phyloP scores from a whole-genome alignment of 2,329 filamentous ascomycete species.

The Fusarium sp. region DNA sequence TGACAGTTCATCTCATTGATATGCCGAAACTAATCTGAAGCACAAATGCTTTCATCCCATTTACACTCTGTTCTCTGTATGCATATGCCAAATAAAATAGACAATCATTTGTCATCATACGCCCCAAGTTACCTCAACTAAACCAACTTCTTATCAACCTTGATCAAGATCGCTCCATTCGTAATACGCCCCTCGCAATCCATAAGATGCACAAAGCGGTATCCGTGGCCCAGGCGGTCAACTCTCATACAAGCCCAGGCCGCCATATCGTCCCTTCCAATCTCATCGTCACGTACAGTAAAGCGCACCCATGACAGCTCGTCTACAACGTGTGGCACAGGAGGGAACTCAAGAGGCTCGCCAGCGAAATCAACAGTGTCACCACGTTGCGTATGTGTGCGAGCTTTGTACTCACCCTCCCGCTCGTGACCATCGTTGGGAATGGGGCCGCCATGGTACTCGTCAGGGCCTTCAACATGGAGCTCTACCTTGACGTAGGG shows the following conservation, averaged over 20 bases:
- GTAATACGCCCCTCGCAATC: constrained; percentile 74
- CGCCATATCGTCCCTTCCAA: constrained; percentile 80
- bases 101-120: constrained; percentile 3
- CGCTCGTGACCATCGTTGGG: constrained; percentile 55
- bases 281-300: constrained; percentile 88
- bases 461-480: constrained; percentile 77
- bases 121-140: constrained; percentile 24
- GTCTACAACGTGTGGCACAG: constrained; percentile 68
- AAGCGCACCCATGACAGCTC: constrained; percentile 81
- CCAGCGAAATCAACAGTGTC: constrained; percentile 71
- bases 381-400: constrained; percentile 68
- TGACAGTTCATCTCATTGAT: background rate
- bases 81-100: background rate
- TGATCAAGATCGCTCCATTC: constrained; percentile 77
- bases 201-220: constrained; percentile 80
- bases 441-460: constrained; percentile 52
- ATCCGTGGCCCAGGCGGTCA: constrained; percentile 80
- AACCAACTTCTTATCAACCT: constrained; percentile 70
- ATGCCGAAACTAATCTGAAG: background rate
- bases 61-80: background rate
- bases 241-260: constrained; percentile 91
- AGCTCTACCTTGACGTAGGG: constrained; percentile 88
- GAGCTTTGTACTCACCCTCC: constrained; percentile 65
- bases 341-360: constrained; percentile 68
- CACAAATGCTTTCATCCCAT: background rate